These are phyloP conservation scores for Dalbergia cultrata DNA, from an alignment of 306 rosid species.

Conservation along the genomic window DNA sequence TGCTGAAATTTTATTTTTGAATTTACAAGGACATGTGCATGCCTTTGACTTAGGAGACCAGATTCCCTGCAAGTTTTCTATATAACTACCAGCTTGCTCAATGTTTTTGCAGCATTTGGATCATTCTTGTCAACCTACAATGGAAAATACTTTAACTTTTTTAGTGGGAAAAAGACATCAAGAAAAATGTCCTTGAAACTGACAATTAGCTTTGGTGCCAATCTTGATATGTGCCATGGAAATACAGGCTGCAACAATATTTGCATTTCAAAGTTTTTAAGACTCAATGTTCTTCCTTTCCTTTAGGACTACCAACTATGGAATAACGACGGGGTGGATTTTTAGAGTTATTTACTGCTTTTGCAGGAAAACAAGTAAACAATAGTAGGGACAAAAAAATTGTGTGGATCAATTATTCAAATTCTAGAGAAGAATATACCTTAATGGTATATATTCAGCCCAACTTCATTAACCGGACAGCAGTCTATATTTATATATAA, in stretches of 20 bases:
- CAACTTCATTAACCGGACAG: neutral
- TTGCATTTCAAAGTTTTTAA: conserved; percentile 22
- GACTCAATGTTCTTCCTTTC: conserved; percentile 15
- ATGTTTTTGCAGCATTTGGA: conserved; percentile 85
- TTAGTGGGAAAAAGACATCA: conserved; percentile 33
- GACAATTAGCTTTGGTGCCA: neutral
- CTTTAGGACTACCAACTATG: neutral
- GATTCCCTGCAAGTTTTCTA: conserved; percentile 85
- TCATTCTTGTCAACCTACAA: conserved; percentile 83
- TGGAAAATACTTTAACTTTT: conserved; percentile 34
- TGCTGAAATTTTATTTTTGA: neutral
- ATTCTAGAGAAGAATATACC: neutral
- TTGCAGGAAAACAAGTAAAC: conserved; percentile 4
- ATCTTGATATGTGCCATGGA: neutral
- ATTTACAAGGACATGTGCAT: neutral
- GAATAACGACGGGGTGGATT: conserved; percentile 8
- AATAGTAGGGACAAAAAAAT: neutral
- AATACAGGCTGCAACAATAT: conserved; percentile 13
- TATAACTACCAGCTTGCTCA: conserved; percentile 78
- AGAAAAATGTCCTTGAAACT: conserved; percentile 9
- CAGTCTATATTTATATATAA: neutral
- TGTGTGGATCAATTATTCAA: neutral
- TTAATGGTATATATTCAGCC: neutral
- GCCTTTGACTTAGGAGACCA: conserved; percentile 77
- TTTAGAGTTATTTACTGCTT: conserved; percentile 8